Percentiles rank a stretch among this genome's conserved stretches.
These are phyloP conservation scores for Syzygium aromaticum DNA, from an alignment of 345 rosid genomes.

Conservation along the genomic window DNA sequence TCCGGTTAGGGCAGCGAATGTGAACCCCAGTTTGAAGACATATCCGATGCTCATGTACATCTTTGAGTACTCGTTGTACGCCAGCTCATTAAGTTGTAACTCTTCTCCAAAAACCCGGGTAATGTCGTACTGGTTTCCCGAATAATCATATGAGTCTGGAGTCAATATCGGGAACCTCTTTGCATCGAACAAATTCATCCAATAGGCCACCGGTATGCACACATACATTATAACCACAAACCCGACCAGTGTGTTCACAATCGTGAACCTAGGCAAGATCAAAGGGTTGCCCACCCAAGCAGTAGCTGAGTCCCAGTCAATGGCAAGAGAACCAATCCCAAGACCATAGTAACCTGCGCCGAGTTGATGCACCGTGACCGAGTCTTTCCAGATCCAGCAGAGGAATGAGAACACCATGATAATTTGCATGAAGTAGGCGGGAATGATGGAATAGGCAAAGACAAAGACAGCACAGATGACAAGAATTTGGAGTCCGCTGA, in stretches of 20 bases:
- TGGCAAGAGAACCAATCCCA: slow-evolving; percentile 35
- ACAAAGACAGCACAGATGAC: slow-evolving; percentile 15
- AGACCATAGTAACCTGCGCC: slow-evolving; percentile 33
- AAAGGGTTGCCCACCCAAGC: slow-evolving; percentile 33
- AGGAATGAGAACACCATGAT: slow-evolving; percentile 13
- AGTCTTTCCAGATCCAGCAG: slow-evolving; percentile 26
- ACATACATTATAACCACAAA: background rate
- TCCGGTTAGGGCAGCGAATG: background rate
- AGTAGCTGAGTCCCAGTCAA: slow-evolving; percentile 35
- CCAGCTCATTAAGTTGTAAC: background rate
- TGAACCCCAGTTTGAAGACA: background rate
- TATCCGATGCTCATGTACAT: background rate
- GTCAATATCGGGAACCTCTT: slow-evolving; percentile 3
- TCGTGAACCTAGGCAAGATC: slow-evolving; percentile 23
- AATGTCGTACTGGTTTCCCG: background rate
- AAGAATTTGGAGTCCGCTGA: slow-evolving; percentile 37
- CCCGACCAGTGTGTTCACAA: slow-evolving; percentile 5
- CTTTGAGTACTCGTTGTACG: background rate
- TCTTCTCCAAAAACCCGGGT: background rate
- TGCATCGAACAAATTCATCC: background rate
- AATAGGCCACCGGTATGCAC: background rate
- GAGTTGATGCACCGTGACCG: slow-evolving; percentile 16
- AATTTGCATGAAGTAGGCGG: slow-evolving; percentile 22
- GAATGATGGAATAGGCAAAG: slow-evolving; percentile 26
- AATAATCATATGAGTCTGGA: background rate